Evolutionary conservation across 1,139 yeast species (phyloP).

Genomic region (Lodderomyces jiufengensis): DNA sequence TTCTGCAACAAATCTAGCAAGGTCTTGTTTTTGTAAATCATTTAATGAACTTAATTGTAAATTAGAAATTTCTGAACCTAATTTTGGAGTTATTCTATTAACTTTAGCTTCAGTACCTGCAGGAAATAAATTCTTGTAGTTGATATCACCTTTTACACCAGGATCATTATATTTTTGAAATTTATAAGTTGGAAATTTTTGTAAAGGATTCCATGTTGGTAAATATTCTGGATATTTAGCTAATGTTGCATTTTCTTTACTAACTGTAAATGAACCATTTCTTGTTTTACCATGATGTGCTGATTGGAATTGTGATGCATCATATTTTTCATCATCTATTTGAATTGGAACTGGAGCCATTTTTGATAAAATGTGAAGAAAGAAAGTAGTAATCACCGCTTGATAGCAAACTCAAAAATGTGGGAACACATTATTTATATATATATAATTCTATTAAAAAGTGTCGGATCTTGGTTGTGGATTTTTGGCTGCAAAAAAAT

Average conservation of each 20-base stretch:
- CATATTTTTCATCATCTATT: conserved; percentile 18
- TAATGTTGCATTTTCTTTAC: conserved; percentile 18
- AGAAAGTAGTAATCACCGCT: too few relatives aligned
- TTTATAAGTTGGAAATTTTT: conserved; percentile 22
- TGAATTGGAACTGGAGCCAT: conserved; percentile 15
- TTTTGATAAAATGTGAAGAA: not conserved
- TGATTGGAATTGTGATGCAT: conserved; percentile 28
- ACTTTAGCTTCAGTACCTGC: conserved; percentile 4
- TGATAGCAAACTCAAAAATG: too few relatives aligned
- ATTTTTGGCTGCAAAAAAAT: too few relatives aligned
- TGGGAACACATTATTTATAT: too few relatives aligned
- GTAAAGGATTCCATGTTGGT: conserved; percentile 30
- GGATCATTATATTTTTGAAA: conserved; percentile 22
- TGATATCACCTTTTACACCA: conserved; percentile 19
- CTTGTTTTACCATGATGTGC: conserved; percentile 23
- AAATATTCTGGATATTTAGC: conserved; percentile 23
- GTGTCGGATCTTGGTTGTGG: too few relatives aligned
- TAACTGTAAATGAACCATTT: conserved; percentile 25
- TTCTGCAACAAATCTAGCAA: conserved; percentile 37
- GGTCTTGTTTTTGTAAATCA: conserved; percentile 32
- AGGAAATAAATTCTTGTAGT: conserved; percentile 18
- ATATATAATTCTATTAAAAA: too few relatives aligned
- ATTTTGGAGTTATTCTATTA: conserved; percentile 23
- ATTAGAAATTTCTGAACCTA: conserved; percentile 25
- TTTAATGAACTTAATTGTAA: conserved; percentile 26